These are phyloP conservation scores for Colletotrichum agaves DNA, from an alignment of 2,329 filamentous ascomycete genomes.

Conservation along the genomic window DNA sequence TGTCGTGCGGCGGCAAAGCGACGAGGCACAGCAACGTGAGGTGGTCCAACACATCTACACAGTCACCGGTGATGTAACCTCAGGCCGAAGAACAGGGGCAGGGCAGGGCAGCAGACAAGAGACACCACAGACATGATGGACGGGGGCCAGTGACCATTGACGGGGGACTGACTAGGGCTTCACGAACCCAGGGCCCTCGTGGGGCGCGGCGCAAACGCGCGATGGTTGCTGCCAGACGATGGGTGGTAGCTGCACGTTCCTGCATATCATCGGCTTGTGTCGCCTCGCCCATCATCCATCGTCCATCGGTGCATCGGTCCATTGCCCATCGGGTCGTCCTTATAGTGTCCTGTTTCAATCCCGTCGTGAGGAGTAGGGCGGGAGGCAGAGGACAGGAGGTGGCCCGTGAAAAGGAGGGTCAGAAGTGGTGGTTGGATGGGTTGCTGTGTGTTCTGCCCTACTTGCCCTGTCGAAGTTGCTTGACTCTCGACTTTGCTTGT, in stretches of 20 bases:
- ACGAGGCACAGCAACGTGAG: too few species aligned
- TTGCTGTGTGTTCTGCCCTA: too few species aligned
- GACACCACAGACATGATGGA: background rate
- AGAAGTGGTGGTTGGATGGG: background rate
- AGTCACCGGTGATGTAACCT: background rate
- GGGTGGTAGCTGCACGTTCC: conserved; percentile 2
- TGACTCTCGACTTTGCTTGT: too few species aligned
- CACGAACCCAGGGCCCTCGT: conserved; percentile 10
- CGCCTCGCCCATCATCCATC: background rate
- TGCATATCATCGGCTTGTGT: conserved; percentile 18
- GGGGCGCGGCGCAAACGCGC: background rate
- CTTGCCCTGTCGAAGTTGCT: too few species aligned
- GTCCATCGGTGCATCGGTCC: too few species aligned
- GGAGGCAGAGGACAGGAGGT: background rate
- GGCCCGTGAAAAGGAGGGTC: background rate
- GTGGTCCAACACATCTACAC: too few species aligned
- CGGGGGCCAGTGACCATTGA: background rate
- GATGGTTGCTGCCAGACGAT: background rate
- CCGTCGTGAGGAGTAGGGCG: background rate
- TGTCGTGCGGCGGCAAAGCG: background rate
- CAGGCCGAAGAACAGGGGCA: background rate
- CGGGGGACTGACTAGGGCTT: background rate
- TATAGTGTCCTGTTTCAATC: background rate
- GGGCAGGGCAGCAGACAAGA: conserved; percentile 1
- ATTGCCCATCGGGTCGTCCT: too few species aligned